Evolutionary conservation across 805 yeast genomes (phyloP).

Genomic region (Tetrapisispora fleetii): DNA sequence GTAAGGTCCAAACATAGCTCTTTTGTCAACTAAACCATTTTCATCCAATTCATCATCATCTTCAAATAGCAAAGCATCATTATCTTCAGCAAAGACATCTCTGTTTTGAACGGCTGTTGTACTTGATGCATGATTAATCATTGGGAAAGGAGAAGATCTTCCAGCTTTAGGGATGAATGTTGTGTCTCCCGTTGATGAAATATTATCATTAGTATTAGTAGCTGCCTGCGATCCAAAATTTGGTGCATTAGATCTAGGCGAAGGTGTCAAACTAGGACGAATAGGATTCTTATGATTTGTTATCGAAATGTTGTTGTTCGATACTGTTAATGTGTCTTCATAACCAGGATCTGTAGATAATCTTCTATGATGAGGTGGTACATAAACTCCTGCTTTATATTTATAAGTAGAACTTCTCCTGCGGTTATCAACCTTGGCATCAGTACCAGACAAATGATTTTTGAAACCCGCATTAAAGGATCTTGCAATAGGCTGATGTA

Average conservation of each 20-base stretch:
- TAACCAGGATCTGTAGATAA: slow-evolving; percentile 11
- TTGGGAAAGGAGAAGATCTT: slow-evolving; percentile 6
- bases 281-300: slow-evolving; percentile 7
- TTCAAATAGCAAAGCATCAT: slow-evolving; percentile 25
- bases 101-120: slow-evolving; percentile 23
- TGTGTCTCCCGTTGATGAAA: background rate
- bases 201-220: background rate
- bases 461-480: background rate
- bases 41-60: slow-evolving; percentile 16
- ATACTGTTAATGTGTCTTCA: slow-evolving; percentile 19
- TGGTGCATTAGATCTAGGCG: slow-evolving; percentile 2
- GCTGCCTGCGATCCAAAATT: background rate
- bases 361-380: slow-evolving; percentile 48
- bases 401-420: slow-evolving; percentile 8
- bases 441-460: background rate
- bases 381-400: slow-evolving; percentile 29
- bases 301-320: slow-evolving; percentile 15
- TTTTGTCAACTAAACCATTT: background rate
- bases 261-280: slow-evolving; percentile 4
- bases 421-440: background rate
- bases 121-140: slow-evolving; percentile 14
- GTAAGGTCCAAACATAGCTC: slow-evolving; percentile 13
- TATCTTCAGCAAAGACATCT: slow-evolving; percentile 23
- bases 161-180: background rate
- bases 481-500: background rate